A percentile compares a stretch with the other conserved stretches of the same genome.
Conservation (phyloP, 352 stramenopile species). For the Globisporangium uncinulatum region DNA sequence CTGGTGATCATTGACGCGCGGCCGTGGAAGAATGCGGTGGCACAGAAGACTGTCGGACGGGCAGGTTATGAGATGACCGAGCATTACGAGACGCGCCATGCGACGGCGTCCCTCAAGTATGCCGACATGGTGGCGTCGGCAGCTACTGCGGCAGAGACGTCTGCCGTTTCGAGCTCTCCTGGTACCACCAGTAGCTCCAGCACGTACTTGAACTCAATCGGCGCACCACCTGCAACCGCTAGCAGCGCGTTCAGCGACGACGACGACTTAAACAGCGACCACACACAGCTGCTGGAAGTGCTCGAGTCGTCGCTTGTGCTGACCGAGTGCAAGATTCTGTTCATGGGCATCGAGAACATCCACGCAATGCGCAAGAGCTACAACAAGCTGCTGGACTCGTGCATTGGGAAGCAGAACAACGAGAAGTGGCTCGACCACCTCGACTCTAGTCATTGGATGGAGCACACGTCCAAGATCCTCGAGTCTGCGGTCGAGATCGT, state of each 20-base stretch:
- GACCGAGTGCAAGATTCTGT: slow-evolving; percentile 82
- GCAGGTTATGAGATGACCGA: slow-evolving; percentile 87
- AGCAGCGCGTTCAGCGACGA: slow-evolving; percentile 20
- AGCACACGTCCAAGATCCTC: slow-evolving; percentile 74
- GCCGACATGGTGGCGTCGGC: slow-evolving; percentile 50
- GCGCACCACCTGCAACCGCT: background rate
- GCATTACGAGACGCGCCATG: slow-evolving; percentile 71
- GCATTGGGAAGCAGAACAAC: slow-evolving; percentile 51
- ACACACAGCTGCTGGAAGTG: slow-evolving; percentile 28
- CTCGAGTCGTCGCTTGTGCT: slow-evolving; percentile 53
- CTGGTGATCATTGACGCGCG: slow-evolving; percentile 89
- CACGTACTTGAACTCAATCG: slow-evolving; percentile 5
- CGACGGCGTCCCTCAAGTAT: slow-evolving; percentile 54
- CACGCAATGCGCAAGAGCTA: slow-evolving; percentile 88
- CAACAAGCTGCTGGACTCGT: slow-evolving; percentile 63
- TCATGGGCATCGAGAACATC: slow-evolving; percentile 92
- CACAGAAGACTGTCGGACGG: slow-evolving; percentile 86
- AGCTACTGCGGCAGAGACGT: slow-evolving; percentile 13
- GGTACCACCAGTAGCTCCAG: slow-evolving; percentile 6
- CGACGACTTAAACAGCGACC: slow-evolving; percentile 14
- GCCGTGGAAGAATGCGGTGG: slow-evolving; percentile 87
- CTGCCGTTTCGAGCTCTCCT: slow-evolving; percentile 16
- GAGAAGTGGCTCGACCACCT: slow-evolving; percentile 83
- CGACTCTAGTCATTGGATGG: slow-evolving; percentile 62
- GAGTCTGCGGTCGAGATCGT: slow-evolving; percentile 82